Conservation (phyloP, 2,329 filamentous ascomycete genomes). For the Aotearoamyces nothofagi region DNA sequence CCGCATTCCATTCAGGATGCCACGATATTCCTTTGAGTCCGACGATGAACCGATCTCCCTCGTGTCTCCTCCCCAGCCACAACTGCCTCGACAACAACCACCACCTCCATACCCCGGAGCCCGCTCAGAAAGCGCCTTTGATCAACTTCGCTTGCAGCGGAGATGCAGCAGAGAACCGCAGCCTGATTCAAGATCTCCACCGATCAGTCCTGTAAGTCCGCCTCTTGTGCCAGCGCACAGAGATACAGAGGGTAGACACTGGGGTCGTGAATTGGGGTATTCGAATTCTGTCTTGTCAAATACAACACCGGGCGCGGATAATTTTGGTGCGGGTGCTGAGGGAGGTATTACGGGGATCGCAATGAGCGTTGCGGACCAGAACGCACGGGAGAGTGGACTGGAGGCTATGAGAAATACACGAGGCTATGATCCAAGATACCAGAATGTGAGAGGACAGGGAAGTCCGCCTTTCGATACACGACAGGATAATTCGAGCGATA, state of each 20-base stretch:
- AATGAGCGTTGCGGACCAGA: slow-evolving; percentile 46
- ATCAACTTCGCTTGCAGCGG: too few relatives aligned
- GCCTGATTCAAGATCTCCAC: too few relatives aligned
- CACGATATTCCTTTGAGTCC: background rate
- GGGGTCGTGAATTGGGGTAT: slow-evolving; percentile 11
- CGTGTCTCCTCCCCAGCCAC: too few relatives aligned
- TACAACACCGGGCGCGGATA: slow-evolving; percentile 49
- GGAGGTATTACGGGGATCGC: slow-evolving; percentile 57
- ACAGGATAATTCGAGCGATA: too few relatives aligned
- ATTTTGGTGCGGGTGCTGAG: slow-evolving; percentile 44
- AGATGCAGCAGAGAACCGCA: too few relatives aligned
- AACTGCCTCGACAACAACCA: too few relatives aligned
- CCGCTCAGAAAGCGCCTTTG: too few relatives aligned
- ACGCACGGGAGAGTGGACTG: slow-evolving; percentile 27
- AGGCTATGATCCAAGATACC: background rate
- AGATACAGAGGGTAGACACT: slow-evolving; percentile 12
- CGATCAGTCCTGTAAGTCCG: slow-evolving; percentile 8
- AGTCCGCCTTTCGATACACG: too few relatives aligned
- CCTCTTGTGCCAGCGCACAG: slow-evolving; percentile 19
- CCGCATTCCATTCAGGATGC: too few relatives aligned
- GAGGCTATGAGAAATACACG: slow-evolving; percentile 1
- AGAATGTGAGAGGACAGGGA: too few relatives aligned
- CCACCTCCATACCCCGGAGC: too few relatives aligned
- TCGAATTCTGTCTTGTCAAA: slow-evolving; percentile 11
- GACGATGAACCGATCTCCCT: too few relatives aligned